Percentiles rank a stretch among this genome's conserved stretches.
phyloP scores from a whole-genome alignment of 257 asterid species.

The Nicotiana paniculata region DNA sequence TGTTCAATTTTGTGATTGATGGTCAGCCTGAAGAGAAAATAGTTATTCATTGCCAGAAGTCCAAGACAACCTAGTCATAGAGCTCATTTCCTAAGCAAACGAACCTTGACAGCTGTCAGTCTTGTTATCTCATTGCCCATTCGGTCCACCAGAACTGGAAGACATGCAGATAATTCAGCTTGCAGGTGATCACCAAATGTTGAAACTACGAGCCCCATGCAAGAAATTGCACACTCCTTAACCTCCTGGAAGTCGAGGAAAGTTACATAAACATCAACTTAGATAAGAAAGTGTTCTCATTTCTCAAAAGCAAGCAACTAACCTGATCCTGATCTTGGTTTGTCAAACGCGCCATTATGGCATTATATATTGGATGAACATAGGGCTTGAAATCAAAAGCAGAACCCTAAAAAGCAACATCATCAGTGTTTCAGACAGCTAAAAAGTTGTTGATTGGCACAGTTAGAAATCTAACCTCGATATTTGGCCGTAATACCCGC shows the following conservation, averaged over 20 bases:
- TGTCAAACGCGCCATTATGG: constrained; percentile 93
- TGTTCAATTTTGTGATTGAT: not conserved
- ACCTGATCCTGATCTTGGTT: constrained; percentile 99
- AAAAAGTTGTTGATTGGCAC: not conserved
- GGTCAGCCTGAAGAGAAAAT: not conserved
- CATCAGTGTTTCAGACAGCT: constrained; percentile 14
- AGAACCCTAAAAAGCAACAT: constrained; percentile 40
- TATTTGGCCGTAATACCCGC: constrained; percentile 82
- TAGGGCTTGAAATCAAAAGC: constrained; percentile 84
- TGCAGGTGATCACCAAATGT: constrained; percentile 92
- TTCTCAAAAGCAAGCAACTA: constrained; percentile 15
- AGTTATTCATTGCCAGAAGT: not conserved
- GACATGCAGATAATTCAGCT: constrained; percentile 71
- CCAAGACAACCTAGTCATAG: not conserved
- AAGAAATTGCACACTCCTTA: constrained; percentile 96
- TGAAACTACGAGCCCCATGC: constrained; percentile 97
- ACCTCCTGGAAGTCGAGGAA: constrained; percentile 65
- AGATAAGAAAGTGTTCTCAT: constrained; percentile 8
- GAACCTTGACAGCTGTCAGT: constrained; percentile 97
- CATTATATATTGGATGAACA: constrained; percentile 80
- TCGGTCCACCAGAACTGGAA: constrained; percentile 97
- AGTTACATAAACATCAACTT: constrained; percentile 13
- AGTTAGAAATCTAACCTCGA: constrained; percentile 47
- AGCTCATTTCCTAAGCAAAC: constrained; percentile 12
- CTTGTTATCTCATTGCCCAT: constrained; percentile 99